These are phyloP conservation scores for Penicillium odoratum DNA, from an alignment of 495 filamentous ascomycete genomes.

Conservation along the genomic window DNA sequence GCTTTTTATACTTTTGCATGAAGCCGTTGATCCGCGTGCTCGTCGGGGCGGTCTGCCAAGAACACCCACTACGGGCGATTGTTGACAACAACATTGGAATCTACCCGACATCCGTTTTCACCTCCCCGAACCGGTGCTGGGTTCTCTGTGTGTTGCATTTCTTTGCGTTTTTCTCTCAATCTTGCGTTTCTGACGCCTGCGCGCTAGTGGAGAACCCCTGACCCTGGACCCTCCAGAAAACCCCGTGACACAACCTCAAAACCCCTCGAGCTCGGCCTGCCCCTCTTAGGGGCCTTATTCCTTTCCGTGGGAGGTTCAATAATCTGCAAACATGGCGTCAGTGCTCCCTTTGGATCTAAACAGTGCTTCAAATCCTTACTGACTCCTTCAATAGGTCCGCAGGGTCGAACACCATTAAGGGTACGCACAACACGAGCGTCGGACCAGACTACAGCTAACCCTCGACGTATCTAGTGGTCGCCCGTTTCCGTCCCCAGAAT, in stretches of 20 bases:
- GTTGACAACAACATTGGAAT: constrained; percentile 17
- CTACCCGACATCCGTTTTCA: constrained; percentile 8
- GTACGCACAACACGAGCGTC: constrained; percentile 42
- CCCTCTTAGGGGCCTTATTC: constrained; percentile 30
- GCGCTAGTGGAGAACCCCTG: constrained; percentile 16
- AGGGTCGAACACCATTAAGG: constrained; percentile 69
- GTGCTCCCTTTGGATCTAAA: constrained; percentile 17
- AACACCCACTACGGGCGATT: constrained; percentile 14
- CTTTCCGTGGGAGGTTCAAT: constrained; percentile 4
- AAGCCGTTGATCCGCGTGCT: not conserved
- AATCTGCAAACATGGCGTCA: constrained; percentile 49
- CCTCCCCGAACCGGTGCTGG: constrained; percentile 5
- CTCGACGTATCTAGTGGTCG: constrained; percentile 64
- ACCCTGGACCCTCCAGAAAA: constrained; percentile 28
- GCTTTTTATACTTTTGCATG: not conserved
- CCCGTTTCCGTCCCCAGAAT: constrained; percentile 96
- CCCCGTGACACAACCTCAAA: constrained; percentile 13
- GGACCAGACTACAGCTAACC: constrained; percentile 16
- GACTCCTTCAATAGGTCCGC: constrained; percentile 30
- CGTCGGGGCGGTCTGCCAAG: constrained; percentile 21
- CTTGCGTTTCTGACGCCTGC: not conserved
- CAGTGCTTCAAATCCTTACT: constrained; percentile 1
- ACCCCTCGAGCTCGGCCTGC: constrained; percentile 23
- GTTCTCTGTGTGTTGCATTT: not conserved
- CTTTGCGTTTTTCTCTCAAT: not conserved